Percentiles rank a stretch among this genome's conserved stretches.
These are phyloP conservation scores for Neopestalotiopsis sp. DNA, from an alignment of 2,329 filamentous ascomycete species.

Conservation along the genomic window DNA sequence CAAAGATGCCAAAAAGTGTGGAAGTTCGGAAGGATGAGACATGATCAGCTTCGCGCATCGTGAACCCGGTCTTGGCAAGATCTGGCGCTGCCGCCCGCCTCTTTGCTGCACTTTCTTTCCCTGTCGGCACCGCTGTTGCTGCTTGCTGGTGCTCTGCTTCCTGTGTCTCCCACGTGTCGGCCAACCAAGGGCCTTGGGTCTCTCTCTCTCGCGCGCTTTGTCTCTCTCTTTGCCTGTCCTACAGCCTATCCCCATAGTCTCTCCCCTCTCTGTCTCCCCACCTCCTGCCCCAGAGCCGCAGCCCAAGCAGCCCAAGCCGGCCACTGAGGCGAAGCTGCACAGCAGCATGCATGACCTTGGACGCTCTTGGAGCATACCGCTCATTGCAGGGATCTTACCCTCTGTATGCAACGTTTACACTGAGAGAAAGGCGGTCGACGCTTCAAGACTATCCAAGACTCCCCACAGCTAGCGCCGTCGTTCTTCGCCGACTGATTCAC, in stretches of 20 bases:
- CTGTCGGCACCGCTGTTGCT: no score
- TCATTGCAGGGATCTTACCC: slow-evolving; percentile 20
- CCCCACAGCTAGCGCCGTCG: neutral
- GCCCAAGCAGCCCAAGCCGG: no score
- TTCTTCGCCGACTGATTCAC: slow-evolving; percentile 16
- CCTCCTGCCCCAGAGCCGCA: neutral
- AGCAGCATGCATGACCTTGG: slow-evolving; percentile 15
- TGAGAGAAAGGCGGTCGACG: slow-evolving; percentile 22
- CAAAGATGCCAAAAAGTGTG: neutral
- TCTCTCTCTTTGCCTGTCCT: neutral
- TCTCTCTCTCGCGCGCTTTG: neutral
- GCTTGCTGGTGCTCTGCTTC: neutral
- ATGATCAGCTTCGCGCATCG: neutral
- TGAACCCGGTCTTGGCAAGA: slow-evolving; percentile 3
- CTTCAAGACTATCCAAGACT: neutral
- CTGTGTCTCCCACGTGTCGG: slow-evolving; percentile 4
- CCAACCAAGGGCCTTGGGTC: neutral
- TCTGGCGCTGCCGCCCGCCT: slow-evolving; percentile 9
- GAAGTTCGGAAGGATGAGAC: slow-evolving; percentile 7
- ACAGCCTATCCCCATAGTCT: neutral
- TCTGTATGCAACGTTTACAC: slow-evolving; percentile 20
- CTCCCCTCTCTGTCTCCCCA: neutral
- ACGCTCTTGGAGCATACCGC: slow-evolving; percentile 18
- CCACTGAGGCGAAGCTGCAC: slow-evolving; percentile 21
- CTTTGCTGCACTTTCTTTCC: neutral